Evolutionary conservation across 441 rosid genomes (phyloP), one percentile per base, ranked within the genome.

Genomic region (Manihot esculenta): DNA sequence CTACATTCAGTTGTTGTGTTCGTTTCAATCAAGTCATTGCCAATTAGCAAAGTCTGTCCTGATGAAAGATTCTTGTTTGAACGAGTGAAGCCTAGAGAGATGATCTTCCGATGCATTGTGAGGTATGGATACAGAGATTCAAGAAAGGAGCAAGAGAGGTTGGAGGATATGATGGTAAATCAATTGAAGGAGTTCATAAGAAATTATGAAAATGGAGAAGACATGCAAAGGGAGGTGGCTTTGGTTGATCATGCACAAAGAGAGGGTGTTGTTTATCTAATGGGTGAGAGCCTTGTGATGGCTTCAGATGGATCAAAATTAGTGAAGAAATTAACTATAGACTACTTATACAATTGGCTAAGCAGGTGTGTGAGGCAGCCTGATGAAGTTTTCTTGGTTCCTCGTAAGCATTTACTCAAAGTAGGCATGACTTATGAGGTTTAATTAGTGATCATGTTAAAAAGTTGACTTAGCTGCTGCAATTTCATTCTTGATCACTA

Each of bases 361-460:
- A 63, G 59, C 21, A 63, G 62, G 21, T 35, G 58, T 56, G 74
- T 73, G 44, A 69, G 77, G 27, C 72, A 63, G 18, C 44, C 60
- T 3, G 65, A 69, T 68, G 66, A 77, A 72, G 54, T 71, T 14
- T 77, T 77, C 30, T 65, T 55, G 44, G 57, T 79, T 20, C 79
- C 83, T 44, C 58, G 67, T 3, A 64, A 18, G 30, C 47, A 49
- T 9, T 50, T 73, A 10, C 62, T 77, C 20, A 77, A 68, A 58
- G 67, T 77, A 0, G 80, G 74, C 12, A 77, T 77, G 77, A 64
- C 77, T 38, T 77, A 73, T n/a, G 74, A 77, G 23, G 71, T 73
- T 50, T 82, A 65, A 47, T 3, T 2, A 15, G n/a, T n/a, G n/a
- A n/a, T n/a, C n/a, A n/a, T n/a, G n/a, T n/a, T n/a, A n/a, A n/a